Evolutionary conservation across 768 basidiomycete species (phyloP), one percentile per base, ranked within the genome.

Genomic region (Kwoniella dendrophila): DNA sequence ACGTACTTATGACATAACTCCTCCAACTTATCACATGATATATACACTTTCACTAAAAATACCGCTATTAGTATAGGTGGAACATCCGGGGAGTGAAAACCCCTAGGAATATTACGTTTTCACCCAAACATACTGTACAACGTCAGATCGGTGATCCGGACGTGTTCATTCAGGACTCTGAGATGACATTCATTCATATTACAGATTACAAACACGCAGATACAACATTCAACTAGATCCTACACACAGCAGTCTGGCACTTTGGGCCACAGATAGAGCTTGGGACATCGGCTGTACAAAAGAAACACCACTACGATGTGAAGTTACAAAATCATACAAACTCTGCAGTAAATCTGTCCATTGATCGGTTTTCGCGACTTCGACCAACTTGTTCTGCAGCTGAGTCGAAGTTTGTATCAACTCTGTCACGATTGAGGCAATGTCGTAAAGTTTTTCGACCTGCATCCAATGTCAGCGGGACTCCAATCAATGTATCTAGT

Each of bases 391-490:
- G 8, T 30, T 26, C n/a, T 55, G 59, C 10, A 64, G 40, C 11
- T 50, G 20, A 2, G 44, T 30, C n/a, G 51, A 33, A 2, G 57
- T 49, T 24, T 63, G 67, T 5, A 63, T 10, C 11, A 72, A 59
- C 41, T 57, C 59, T 33, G 71, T 55, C 20, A 73, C 34, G 11
- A 62, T 64, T 7, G 54, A 52, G 26, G 64, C 67, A 22, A 73
- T 66, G 41, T 73, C 71, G 30, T 59, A 70, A 4, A 73, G 53
- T 38, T 73, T 73, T 44, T 70, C 66, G 32, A 72, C 66, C 68
- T 72, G 61, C 7, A 7, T 22, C 3, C n/a, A 14, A 12, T 16
- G 24, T 38, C 26, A 41, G 26, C 36, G 45, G 38, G 36, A 8
- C 24, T 45, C 22, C 18, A 45, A n/a, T 45, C 12, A 47, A 47